These are phyloP conservation scores for Casuarina equisetifolia DNA, from an alignment of 306 rosid species.

Conservation along the genomic window DNA sequence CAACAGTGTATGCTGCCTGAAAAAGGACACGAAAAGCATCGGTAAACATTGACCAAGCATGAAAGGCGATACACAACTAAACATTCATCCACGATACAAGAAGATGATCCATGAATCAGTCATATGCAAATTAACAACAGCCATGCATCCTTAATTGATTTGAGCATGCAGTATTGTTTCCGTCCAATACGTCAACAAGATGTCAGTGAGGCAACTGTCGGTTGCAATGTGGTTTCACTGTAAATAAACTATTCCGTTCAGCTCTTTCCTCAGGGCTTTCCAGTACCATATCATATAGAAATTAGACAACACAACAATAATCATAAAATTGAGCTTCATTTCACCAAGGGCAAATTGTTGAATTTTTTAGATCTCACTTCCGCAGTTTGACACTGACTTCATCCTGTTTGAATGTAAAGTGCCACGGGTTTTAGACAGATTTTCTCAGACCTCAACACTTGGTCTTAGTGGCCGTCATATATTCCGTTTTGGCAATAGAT, in stretches of 20 bases:
- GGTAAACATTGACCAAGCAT: neutral
- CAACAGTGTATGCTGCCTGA: conserved; percentile 74
- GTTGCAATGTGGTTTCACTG: neutral
- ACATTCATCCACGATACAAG: neutral
- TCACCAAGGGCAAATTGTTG: neutral
- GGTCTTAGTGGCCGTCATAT: neutral
- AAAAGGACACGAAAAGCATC: neutral
- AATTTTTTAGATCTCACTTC: neutral
- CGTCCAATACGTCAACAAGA: neutral
- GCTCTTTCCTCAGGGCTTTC: neutral
- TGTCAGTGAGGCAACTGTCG: neutral
- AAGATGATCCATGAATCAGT: neutral
- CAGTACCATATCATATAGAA: neutral
- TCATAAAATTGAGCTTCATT: neutral
- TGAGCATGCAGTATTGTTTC: neutral
- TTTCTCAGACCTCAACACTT: neutral
- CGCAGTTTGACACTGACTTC: neutral
- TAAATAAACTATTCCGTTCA: neutral
- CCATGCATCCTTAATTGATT: neutral
- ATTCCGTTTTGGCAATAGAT: neutral
- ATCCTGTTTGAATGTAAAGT: neutral
- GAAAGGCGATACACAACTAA: neutral
- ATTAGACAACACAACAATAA: neutral
- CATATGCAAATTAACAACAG: neutral
- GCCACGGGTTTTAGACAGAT: neutral